Evolutionary conservation across 805 yeast species (phyloP), one percentile per base, ranked within the genome.

Genomic region (Ogataea pini): DNA sequence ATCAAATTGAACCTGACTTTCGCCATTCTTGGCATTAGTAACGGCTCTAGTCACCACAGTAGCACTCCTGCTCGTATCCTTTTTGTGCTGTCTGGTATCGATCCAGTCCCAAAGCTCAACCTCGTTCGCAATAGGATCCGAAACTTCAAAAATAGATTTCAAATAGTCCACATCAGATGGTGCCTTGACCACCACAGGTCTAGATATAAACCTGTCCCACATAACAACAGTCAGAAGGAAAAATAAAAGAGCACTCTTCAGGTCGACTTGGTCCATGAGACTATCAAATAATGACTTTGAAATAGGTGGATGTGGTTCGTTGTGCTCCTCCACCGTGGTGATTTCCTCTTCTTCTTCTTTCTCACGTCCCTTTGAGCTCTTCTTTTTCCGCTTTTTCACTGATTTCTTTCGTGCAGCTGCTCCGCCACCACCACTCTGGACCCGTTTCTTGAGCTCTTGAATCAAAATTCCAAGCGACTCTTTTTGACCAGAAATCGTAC

Each of bases 101-200:
- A 87, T 72, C 96, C 96, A 87, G 39, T 79, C 75, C 94, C 94
- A 87, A 37, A 87, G 60, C 19, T 76, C 75, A 14, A 75, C 71
- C 64, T 87, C 90, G 50, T 81, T 78, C 47, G 72, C 71, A 50
- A 70, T 57, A 57, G 51, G 68, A 48, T 50, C 69, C 44, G n/a
- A 78, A 9, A 38, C 28, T n/a, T 13, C 31, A 14, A 39, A 19
- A 14, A 39, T 14, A 7, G 39, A 16, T 6, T 40, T 29, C 9
- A 46, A 37, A 7, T 19, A 19, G 12, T 39, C 32, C 27, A 28
- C n/a, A 3, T 32, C 32, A 20, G 24, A 32, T 19, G 46, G 59
- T 10, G 17, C 55, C 27, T 20, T 55, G n/a, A 7, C 46, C 17
- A 22, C 55, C 27, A 8, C 57, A 19, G 47, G 19, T 18, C 33